Evolutionary conservation across 176 grass and related monocot species (phyloP), one percentile per base, ranked within the genome.

Genomic region (Avena eriantha): DNA sequence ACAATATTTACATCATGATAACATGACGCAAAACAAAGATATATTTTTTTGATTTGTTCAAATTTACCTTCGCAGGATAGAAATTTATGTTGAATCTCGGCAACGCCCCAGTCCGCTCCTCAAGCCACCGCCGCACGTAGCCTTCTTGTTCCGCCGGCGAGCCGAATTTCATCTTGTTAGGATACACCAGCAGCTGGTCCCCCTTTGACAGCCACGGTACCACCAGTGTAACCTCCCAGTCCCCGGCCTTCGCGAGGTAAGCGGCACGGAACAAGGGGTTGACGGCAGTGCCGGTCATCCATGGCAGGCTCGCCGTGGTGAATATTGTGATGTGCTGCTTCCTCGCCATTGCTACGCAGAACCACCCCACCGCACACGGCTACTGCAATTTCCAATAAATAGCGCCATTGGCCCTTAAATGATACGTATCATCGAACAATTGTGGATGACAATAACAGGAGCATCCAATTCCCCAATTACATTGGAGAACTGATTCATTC

Each of bases 241-340:
- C 39, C 36, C 89, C 82, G 1, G 91, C 82, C 85, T 92, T 91
- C 11, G 94, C 94, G 3, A 99, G 97, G 83, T 96, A 99, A 74
- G 97, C 92, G 5, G 92, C 92, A 41, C 94, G 97, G 85, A 96
- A 99, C 53, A 99, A 85, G 4, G 97, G 97, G 80, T 99, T 99
- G 64, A 99, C 88, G 3, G 97, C 88, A 59, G 97, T 98, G 4
- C 97, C 97, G 12, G 97, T 98, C 97, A 96, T 98, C 97, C 97
- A 98, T 2, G 94, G 92, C 70, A 98, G 83, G 85, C 92, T 94
- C 60, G 94, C 97, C 36, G 97, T 99, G 82, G 97, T 99, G 75
- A 99, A 96, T 85, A 99, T 96, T 0, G 86, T 72, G 46, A 99
- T 82, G 82, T 91, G 90, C 69, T 92, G 90, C 86, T 89, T 94